phyloP scores from a whole-genome alignment of 2,329 filamentous ascomycete genomes.

The Fusarium ambrosium region DNA sequence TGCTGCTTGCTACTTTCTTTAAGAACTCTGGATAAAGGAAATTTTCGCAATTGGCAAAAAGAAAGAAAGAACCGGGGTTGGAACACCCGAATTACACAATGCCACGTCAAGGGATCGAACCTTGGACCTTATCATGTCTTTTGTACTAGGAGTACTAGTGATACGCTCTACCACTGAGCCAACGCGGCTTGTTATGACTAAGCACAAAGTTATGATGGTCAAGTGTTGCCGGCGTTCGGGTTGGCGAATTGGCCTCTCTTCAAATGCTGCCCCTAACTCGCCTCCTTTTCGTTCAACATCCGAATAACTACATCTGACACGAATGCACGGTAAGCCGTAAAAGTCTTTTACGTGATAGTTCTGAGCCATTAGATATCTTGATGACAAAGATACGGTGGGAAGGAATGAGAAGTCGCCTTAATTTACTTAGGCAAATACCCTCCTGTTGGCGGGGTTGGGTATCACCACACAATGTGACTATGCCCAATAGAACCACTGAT shows the following conservation, averaged over 20 bases:
- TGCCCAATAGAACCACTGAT: not conserved
- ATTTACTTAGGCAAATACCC: not conserved
- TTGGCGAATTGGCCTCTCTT: not conserved
- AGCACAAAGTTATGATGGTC: not conserved
- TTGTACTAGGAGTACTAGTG: not conserved
- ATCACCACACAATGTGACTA: no score
- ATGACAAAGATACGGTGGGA: not conserved
- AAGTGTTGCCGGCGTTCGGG: not conserved
- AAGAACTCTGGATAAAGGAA: not conserved
- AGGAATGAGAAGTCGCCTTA: not conserved
- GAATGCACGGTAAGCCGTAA: no score
- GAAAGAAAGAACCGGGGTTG: not conserved
- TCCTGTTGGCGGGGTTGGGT: not conserved
- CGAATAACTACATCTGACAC: not conserved
- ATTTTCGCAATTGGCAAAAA: not conserved
- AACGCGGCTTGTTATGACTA: not conserved
- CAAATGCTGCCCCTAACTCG: not conserved
- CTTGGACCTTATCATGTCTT: conserved; percentile 1
- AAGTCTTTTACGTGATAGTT: no score
- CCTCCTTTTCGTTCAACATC: not conserved
- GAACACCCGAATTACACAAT: not conserved
- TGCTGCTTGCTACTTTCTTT: not conserved
- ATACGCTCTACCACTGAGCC: conserved; percentile 2
- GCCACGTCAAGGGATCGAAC: conserved; percentile 4
- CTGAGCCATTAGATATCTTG: not conserved